Evolutionary conservation across 345 rosid genomes (phyloP).

Genomic region (Brassica incana): DNA sequence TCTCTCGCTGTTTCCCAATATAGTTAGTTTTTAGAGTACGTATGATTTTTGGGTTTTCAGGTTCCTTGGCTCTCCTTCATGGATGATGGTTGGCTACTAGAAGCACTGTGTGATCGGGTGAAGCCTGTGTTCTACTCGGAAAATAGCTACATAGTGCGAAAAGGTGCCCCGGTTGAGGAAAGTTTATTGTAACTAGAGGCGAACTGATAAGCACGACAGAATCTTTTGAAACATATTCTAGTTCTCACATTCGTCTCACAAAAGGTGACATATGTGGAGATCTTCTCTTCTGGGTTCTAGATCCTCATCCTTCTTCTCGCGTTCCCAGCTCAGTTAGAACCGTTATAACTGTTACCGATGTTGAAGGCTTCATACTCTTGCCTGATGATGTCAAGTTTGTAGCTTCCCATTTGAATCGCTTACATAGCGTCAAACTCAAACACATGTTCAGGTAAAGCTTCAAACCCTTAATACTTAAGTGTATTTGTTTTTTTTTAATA

Average conservation of each 20-base stretch:
- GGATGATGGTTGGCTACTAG: constrained; percentile 35
- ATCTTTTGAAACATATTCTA: too few species aligned
- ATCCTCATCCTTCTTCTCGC: constrained; percentile 41
- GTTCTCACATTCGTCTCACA: too few species aligned
- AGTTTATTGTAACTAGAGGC: constrained; percentile 40
- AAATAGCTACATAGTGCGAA: constrained; percentile 30
- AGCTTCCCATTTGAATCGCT: constrained; percentile 56
- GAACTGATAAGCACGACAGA: too few species aligned
- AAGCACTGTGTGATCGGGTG: constrained; percentile 34
- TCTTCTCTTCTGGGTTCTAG: constrained; percentile 58
- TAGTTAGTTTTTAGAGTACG: not conserved
- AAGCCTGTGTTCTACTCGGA: constrained; percentile 27
- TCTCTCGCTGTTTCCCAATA: not conserved
- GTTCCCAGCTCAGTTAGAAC: constrained; percentile 58
- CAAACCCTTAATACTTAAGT: not conserved
- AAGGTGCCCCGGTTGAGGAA: constrained; percentile 39
- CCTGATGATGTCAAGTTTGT: constrained; percentile 42
- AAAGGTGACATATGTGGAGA: constrained; percentile 23
- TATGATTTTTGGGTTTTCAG: constrained; percentile 12
- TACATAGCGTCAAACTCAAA: constrained; percentile 46
- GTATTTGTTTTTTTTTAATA: not conserved
- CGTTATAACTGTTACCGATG: constrained; percentile 49
- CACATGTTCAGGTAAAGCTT: constrained; percentile 48
- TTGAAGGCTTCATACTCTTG: constrained; percentile 67
- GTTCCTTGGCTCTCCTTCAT: constrained; percentile 40